Evolutionary conservation across 495 filamentous ascomycete species (phyloP).

Genomic region (Neurospora tetrasperma): DNA sequence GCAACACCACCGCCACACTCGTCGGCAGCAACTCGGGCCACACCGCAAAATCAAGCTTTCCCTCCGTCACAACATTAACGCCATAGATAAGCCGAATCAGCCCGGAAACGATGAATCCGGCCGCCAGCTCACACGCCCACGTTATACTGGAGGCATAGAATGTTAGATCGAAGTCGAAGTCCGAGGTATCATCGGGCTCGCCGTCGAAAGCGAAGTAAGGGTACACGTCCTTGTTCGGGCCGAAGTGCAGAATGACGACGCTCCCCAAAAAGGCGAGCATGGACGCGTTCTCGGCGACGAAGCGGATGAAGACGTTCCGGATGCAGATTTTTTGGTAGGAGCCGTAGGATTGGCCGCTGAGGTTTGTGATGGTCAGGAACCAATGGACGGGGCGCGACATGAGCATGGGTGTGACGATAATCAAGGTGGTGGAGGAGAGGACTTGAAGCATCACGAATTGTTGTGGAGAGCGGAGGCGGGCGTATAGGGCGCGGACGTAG

Average conservation of each 20-base stretch:
- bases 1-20: constrained; percentile 48
- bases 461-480: constrained; percentile 45
- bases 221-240: constrained; percentile 49
- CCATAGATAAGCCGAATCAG: constrained; percentile 43
- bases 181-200: constrained; percentile 26
- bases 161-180: constrained; percentile 46
- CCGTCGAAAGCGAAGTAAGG: constrained; percentile 48
- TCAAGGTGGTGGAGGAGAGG: constrained; percentile 45
- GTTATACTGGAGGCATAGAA: constrained; percentile 50
- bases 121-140: constrained; percentile 50
- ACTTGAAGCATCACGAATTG: constrained; percentile 52
- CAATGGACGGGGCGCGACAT: constrained; percentile 50
- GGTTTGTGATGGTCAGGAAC: constrained; percentile 32
- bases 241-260: constrained; percentile 51
- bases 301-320: constrained; percentile 51
- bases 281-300: constrained; percentile 50
- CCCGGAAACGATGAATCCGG: constrained; percentile 45
- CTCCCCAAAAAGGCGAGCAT: constrained; percentile 56
- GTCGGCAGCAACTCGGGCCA: constrained; percentile 55
- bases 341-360: constrained; percentile 44
- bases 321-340: constrained; percentile 51
- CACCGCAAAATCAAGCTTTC: constrained; percentile 45
- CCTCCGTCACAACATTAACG: constrained; percentile 49
- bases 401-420: constrained; percentile 47
- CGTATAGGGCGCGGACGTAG: constrained; percentile 58